phyloP scores from a whole-genome alignment of 768 basidiomycete genomes.

The Naematelia encephala region DNA sequence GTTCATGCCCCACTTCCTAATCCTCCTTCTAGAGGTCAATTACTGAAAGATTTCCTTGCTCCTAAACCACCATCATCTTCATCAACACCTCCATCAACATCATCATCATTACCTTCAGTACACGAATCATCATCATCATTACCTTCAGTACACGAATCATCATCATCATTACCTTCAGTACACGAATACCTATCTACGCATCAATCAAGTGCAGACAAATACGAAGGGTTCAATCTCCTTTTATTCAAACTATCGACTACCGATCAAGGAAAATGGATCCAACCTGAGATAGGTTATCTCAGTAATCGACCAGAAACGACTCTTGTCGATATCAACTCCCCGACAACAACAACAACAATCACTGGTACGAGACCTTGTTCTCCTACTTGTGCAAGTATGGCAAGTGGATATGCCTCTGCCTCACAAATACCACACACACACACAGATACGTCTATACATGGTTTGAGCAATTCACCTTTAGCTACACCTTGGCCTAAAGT shows the following conservation, averaged over 20 bases:
- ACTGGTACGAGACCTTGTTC: not conserved
- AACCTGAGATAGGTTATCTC: slow-evolving; percentile 28
- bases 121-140: slow-evolving; percentile 26
- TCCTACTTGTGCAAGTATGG: not conserved
- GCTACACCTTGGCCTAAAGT: slow-evolving; percentile 50
- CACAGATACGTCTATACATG: slow-evolving; percentile 6
- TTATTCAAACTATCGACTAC: slow-evolving; percentile 31
- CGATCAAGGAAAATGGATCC: slow-evolving; percentile 1
- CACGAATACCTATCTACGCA: slow-evolving; percentile 31
- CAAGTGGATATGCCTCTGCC: not conserved
- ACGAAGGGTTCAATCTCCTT: slow-evolving; percentile 52
- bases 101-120: not conserved
- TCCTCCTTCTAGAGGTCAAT: slow-evolving; percentile 43
- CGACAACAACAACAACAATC: not conserved
- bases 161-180: not conserved
- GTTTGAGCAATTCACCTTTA: slow-evolving; percentile 41
- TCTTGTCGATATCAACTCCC: not conserved
- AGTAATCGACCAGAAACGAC: slow-evolving; percentile 34
- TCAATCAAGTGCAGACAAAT: slow-evolving; percentile 19
- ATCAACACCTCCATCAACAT: no score
- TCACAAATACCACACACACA: not conserved
- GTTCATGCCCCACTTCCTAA: slow-evolving; percentile 10
- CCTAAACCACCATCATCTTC: slow-evolving; percentile 3
- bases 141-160: slow-evolving; percentile 13
- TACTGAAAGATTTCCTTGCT: slow-evolving; percentile 43